phyloP scores from a whole-genome alignment of 2,329 filamentous ascomycete genomes.

The Diaporthe citriasiana region DNA sequence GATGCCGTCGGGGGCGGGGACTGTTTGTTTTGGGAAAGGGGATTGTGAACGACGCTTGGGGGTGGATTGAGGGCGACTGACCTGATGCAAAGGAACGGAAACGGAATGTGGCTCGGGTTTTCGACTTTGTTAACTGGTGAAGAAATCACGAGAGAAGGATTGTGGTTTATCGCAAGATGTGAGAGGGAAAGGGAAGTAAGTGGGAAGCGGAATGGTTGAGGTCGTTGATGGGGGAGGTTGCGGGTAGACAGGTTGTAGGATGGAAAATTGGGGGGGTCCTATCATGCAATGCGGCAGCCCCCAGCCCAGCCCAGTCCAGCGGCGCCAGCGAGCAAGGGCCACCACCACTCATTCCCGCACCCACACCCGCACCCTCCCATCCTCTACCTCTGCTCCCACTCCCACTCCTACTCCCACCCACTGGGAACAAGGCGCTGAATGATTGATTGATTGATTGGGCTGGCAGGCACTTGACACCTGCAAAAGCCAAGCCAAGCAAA shows the following conservation, averaged over 20 bases:
- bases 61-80: constrained; percentile 36
- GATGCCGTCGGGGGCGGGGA: constrained; percentile 37
- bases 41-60: constrained; percentile 13
- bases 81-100: constrained; percentile 39
- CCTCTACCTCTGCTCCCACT: constrained; percentile 19
- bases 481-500: constrained; percentile 20
- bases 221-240: constrained; percentile 38
- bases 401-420: not conserved
- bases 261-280: constrained; percentile 40
- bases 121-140: constrained; percentile 26
- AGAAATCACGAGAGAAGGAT: constrained; percentile 39
- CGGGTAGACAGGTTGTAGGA: constrained; percentile 37
- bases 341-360: constrained; percentile 30
- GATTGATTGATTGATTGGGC: not conserved
- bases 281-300: constrained; percentile 39
- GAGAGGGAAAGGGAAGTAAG: constrained; percentile 39
- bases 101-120: constrained; percentile 19
- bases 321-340: constrained; percentile 32
- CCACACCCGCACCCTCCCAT: constrained; percentile 23
- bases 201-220: constrained; percentile 42
- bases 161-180: constrained; percentile 42
- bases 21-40: constrained; percentile 38
- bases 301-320: constrained; percentile 31
- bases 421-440: not conserved
- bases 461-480: constrained; percentile 29